phyloP scores from a whole-genome alignment of 768 basidiomycete genomes.

The Chalciporus pseudorubinellus region DNA sequence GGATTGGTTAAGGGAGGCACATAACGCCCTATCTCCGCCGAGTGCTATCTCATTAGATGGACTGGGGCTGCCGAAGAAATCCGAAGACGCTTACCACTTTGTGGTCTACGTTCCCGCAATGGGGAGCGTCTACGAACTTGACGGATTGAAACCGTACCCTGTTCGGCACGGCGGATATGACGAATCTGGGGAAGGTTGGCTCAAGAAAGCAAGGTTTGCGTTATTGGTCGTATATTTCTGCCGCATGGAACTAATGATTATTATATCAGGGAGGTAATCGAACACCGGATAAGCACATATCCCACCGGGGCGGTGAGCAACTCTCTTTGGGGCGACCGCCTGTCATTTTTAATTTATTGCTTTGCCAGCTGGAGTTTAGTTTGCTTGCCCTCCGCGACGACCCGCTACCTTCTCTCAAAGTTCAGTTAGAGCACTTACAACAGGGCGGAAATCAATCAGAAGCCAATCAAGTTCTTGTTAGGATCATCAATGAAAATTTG shows the following conservation, averaged over 20 bases:
- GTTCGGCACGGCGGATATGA: slow-evolving; percentile 77
- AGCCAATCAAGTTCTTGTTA: slow-evolving; percentile 53
- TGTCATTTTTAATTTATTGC: slow-evolving; percentile 8
- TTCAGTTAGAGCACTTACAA: slow-evolving; percentile 52
- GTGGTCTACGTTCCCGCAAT: slow-evolving; percentile 87
- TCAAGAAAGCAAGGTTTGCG: slow-evolving; percentile 68
- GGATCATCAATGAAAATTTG: slow-evolving; percentile 62
- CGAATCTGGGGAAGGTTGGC: slow-evolving; percentile 77
- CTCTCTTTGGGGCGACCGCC: slow-evolving; percentile 12
- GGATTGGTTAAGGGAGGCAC: slow-evolving; percentile 78
- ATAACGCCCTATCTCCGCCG: slow-evolving; percentile 92
- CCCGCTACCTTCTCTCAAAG: slow-evolving; percentile 66
- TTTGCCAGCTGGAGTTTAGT: slow-evolving; percentile 80
- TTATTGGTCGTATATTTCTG: slow-evolving; percentile 5
- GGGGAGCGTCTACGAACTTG: slow-evolving; percentile 88
- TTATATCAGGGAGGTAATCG: slow-evolving; percentile 68
- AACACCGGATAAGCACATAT: slow-evolving; percentile 87
- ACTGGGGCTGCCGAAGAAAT: slow-evolving; percentile 61
- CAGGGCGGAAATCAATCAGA: slow-evolving; percentile 39
- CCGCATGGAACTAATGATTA: slow-evolving; percentile 18
- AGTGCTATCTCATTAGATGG: slow-evolving; percentile 86
- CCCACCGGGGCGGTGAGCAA: slow-evolving; percentile 76
- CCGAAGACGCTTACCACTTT: slow-evolving; percentile 94
- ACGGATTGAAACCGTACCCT: slow-evolving; percentile 79
- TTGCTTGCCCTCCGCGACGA: slow-evolving; percentile 84